Percentiles rank a stretch among this genome's conserved stretches.
Conservation (phyloP, 768 basidiomycete species). For the Crassisporium funariophilum region DNA sequence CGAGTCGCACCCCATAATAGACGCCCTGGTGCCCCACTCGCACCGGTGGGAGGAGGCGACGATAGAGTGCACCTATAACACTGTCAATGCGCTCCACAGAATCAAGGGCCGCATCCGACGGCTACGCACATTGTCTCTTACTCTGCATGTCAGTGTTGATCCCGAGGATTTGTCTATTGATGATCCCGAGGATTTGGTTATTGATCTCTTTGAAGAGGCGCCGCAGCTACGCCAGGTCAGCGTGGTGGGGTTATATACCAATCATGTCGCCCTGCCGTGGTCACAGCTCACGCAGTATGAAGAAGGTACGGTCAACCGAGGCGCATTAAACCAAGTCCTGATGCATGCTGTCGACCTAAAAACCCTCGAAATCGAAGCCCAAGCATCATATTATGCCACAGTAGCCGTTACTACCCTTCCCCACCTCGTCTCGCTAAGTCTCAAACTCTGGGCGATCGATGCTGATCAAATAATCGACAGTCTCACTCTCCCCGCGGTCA, state of each 20-base stretch:
- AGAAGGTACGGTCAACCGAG: background rate
- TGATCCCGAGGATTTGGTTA: background rate
- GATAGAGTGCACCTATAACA: background rate
- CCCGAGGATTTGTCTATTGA: background rate
- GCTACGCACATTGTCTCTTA: background rate
- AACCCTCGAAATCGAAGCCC: background rate
- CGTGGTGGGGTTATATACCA: background rate
- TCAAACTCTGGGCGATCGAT: background rate
- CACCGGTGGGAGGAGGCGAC: background rate
- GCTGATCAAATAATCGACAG: slow-evolving; percentile 4
- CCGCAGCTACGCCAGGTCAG: background rate
- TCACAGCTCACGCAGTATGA: background rate
- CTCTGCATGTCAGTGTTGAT: background rate
- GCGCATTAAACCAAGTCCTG: background rate
- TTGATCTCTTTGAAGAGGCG: slow-evolving; percentile 8
- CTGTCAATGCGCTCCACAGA: background rate
- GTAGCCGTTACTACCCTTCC: background rate
- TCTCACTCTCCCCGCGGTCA: slow-evolving; percentile 5
- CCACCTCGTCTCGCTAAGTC: background rate
- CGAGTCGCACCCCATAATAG: background rate
- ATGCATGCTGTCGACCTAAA: background rate
- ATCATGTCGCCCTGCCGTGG: background rate
- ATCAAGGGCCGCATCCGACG: background rate
- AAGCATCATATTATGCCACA: background rate
- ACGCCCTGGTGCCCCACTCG: background rate